Base-by-base conservation (phyloP, 192 early-diverging fungal species). In the Entomortierella chlamydospora region DNA sequence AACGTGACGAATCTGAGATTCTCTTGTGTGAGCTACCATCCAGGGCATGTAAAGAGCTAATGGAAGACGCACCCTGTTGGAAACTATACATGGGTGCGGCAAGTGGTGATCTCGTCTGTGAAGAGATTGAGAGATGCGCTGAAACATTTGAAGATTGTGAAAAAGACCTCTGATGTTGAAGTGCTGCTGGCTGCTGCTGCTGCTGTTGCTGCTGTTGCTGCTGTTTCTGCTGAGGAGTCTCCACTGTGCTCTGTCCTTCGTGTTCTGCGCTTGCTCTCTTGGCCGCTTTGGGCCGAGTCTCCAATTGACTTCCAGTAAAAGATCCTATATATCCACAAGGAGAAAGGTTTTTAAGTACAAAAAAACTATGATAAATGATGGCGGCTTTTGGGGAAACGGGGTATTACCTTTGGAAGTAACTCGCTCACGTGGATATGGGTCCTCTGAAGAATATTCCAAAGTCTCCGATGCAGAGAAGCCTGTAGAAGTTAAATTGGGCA, bases 111-210 rank as follows among this genome's bases (percentile, higher is more conserved):
- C 52, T 69, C 2, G 66, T 4, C 39, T 78, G 74, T 1, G 66
- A 52, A 12, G 42, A 28, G 13, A 34, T 28, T 25, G 43, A 17
- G 4, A 70, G 74, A 20, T 78, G 66, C 4, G 55, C 50, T 5
- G 74, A 69, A 18, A 64, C 28, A 10, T 42, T 78, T 25, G 74
- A 78, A 26, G 74, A 78, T 28, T 78, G 74, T 23, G 74, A 78
- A 47, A 42, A 63, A 9, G 74, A 78, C 25, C 74, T 50, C 28
- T 77, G 74, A 43, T 78, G 71, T 13, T 65, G 71, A 17, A 56
- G 25, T 41, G 25, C 17, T 29, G 29, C 41, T 61, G 42, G 67
- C 45, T 34, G 30, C 42, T 62, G 69, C 28, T 51, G 28, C 18
- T 22, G 55, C 42, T 26, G 39, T n/a, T n/a, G n/a, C n/a, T n/a